phyloP scores from a whole-genome alignment of 495 filamentous ascomycete genomes.

The Glarea lozoyensis region DNA sequence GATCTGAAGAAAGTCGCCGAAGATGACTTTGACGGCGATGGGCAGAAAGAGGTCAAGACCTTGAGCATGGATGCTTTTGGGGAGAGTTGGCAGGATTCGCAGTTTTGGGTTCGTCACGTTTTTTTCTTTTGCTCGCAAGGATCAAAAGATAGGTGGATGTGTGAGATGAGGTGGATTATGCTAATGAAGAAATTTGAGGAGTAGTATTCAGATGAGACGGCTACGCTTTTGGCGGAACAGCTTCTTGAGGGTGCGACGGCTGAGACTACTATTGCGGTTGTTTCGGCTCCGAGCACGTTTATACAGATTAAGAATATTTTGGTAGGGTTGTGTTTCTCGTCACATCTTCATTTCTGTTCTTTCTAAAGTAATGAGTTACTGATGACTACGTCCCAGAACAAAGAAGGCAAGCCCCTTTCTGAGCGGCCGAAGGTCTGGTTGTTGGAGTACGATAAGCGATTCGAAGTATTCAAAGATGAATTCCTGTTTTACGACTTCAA shows the following conservation, averaged over 20 bases:
- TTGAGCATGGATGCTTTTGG: slow-evolving; percentile 63
- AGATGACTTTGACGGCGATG: slow-evolving; percentile 7
- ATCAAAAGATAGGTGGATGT: neutral
- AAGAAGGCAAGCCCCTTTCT: slow-evolving; percentile 23
- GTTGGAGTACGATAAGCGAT: slow-evolving; percentile 64
- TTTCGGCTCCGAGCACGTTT: slow-evolving; percentile 71
- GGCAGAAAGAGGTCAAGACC: slow-evolving; percentile 11
- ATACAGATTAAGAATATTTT: slow-evolving; percentile 61
- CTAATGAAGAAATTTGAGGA: slow-evolving; percentile 6
- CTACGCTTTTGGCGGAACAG: slow-evolving; percentile 47
- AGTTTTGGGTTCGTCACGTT: slow-evolving; percentile 57
- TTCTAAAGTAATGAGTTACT: neutral
- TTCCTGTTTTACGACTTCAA: slow-evolving; percentile 67
- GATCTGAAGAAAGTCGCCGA: slow-evolving; percentile 42
- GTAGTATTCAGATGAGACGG: slow-evolving; percentile 65
- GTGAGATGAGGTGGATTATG: neutral
- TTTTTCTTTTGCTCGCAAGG: neutral
- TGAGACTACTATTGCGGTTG: slow-evolving; percentile 50
- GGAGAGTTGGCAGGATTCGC: slow-evolving; percentile 75
- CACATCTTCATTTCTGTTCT: neutral
- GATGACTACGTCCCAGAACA: slow-evolving; percentile 4
- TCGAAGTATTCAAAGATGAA: slow-evolving; percentile 59
- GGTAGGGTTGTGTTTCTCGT: slow-evolving; percentile 29
- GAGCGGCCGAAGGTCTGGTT: slow-evolving; percentile 47
- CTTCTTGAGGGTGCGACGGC: slow-evolving; percentile 46